These are phyloP conservation scores for Zostera marina DNA, from an alignment of 116 monocot species.

Conservation along the genomic window DNA sequence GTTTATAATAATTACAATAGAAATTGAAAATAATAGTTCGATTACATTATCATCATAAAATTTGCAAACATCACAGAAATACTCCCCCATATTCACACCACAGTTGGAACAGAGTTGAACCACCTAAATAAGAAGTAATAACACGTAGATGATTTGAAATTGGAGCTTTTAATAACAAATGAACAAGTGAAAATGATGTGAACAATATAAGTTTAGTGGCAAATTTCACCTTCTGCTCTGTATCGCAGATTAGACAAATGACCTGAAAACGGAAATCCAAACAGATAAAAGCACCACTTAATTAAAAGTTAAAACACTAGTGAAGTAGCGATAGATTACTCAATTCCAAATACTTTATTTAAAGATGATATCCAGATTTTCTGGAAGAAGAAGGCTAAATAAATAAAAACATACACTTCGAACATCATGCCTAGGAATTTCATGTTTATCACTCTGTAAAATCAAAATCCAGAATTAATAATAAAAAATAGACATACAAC, in stretches of 20 bases:
- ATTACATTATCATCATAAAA: slow-evolving; percentile 81
- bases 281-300: too few species aligned
- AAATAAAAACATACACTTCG: slow-evolving; percentile 23
- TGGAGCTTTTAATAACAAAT: background rate
- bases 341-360: too few species aligned
- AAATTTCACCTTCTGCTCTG: slow-evolving; percentile 64
- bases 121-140: slow-evolving; percentile 17
- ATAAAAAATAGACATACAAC: slow-evolving; percentile 1
- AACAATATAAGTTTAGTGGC: too few species aligned
- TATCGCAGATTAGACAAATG: slow-evolving; percentile 54
- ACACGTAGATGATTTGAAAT: background rate
- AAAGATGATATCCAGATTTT: too few species aligned
- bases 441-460: slow-evolving; percentile 35
- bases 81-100: slow-evolving; percentile 76
- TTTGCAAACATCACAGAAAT: slow-evolving; percentile 60
- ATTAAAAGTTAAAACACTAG: too few species aligned
- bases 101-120: slow-evolving; percentile 60
- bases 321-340: too few species aligned
- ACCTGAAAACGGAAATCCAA: slow-evolving; percentile 30
- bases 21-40: background rate
- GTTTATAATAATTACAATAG: too few species aligned
- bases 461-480: background rate
- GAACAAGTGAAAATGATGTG: background rate
- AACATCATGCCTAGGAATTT: slow-evolving; percentile 40
- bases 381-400: too few species aligned